Evolutionary conservation across 23 red algal species (phyloP).

Genomic region (Rhodosorus marinus): DNA sequence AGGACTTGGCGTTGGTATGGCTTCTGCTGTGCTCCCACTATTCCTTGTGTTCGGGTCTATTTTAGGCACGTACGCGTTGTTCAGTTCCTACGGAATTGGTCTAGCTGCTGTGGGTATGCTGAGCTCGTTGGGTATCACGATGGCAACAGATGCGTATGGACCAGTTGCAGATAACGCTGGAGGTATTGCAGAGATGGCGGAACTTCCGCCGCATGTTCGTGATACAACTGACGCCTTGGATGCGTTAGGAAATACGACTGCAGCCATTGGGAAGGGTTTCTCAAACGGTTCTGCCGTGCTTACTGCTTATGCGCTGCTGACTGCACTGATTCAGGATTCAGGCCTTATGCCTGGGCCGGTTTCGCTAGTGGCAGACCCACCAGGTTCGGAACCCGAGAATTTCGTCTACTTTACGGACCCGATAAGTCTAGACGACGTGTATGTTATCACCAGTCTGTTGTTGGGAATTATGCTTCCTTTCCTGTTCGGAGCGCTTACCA

Average conservation of each 20-base stretch:
- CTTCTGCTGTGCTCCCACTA: conserved; percentile 22
- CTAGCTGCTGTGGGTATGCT: conserved; percentile 62
- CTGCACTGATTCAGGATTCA: conserved; percentile 14
- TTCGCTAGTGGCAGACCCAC: neutral
- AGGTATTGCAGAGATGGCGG: conserved; percentile 49
- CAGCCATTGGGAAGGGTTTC: conserved; percentile 14
- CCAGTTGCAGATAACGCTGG: conserved; percentile 58
- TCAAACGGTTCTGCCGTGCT: conserved; percentile 18
- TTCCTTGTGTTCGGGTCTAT: conserved; percentile 32
- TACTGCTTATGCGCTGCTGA: conserved; percentile 24
- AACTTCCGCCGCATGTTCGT: conserved; percentile 8
- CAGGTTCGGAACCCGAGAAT: neutral
- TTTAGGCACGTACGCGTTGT: conserved; percentile 23
- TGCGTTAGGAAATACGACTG: conserved; percentile 31
- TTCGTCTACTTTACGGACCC: conserved; percentile 4
- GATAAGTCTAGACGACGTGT: conserved; percentile 30
- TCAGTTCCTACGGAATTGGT: conserved; percentile 41
- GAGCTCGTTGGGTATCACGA: conserved; percentile 14
- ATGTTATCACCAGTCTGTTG: conserved; percentile 37
- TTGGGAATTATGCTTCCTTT: conserved; percentile 54
- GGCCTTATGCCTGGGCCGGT: conserved; percentile 5
- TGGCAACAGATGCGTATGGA: conserved; percentile 51
- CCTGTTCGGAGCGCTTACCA: conserved; percentile 46
- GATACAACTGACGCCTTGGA: conserved; percentile 30
- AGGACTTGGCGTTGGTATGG: conserved; percentile 37